These are phyloP conservation scores for Ascodesmis nigricans DNA, from an alignment of 495 filamentous ascomycete genomes.

Conservation along the genomic window DNA sequence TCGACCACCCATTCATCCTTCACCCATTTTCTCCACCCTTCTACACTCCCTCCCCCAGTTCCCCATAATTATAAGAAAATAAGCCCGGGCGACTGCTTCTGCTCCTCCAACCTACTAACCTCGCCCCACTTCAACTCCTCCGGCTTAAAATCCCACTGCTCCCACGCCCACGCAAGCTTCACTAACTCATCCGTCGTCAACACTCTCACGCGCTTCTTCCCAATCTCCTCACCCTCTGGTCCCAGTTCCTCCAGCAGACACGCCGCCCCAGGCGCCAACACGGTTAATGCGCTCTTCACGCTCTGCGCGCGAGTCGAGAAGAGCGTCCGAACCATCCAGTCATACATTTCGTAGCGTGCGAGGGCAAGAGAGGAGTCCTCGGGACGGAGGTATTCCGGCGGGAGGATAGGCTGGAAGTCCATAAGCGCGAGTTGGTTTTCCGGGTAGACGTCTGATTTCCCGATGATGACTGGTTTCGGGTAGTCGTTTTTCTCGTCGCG, in stretches of 20 bases:
- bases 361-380: background rate
- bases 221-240: conserved; percentile 12
- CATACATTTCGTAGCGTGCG: conserved; percentile 7
- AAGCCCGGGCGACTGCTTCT: background rate
- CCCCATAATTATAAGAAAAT: too few relatives aligned
- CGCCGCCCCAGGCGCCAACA: conserved; percentile 18
- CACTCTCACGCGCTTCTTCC: conserved; percentile 23
- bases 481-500: background rate
- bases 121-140: conserved; percentile 1
- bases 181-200: conserved; percentile 28
- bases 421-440: conserved; percentile 8
- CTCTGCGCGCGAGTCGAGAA: conserved; percentile 8
- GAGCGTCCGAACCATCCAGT: conserved; percentile 12
- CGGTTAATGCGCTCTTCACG: conserved; percentile 4
- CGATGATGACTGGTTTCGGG: background rate
- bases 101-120: background rate
- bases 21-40: background rate
- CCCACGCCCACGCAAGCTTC: conserved; percentile 31
- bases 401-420: conserved; percentile 11
- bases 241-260: conserved; percentile 28
- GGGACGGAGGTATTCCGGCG: conserved; percentile 6
- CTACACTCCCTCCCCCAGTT: background rate
- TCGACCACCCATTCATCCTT: background rate
- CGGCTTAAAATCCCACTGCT: conserved; percentile 34
- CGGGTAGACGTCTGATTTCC: conserved; percentile 4